phyloP scores from a whole-genome alignment of 495 filamentous ascomycete species.

The Pseudomonodictys pantanalensis region DNA sequence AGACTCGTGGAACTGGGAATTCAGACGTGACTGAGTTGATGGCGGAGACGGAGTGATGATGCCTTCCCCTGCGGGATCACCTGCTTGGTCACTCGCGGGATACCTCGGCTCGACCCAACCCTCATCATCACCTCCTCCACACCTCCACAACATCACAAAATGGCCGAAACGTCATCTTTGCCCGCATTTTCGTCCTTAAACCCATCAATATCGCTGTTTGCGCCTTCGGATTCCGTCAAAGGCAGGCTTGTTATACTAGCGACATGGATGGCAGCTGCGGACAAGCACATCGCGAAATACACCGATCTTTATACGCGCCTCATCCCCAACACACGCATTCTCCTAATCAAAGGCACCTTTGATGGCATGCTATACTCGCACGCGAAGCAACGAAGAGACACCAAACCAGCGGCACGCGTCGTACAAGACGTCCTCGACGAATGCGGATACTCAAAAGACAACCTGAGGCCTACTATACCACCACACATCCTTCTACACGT shows the following conservation, averaged over 20 bases:
- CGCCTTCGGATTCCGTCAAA: constrained; percentile 6
- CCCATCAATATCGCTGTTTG: constrained; percentile 10
- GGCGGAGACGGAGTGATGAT: too few relatives aligned
- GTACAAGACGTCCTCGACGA: background rate
- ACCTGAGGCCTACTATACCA: background rate
- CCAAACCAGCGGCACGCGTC: background rate
- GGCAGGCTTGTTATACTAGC: constrained; percentile 33
- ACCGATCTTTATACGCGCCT: constrained; percentile 18
- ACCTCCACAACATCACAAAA: too few relatives aligned
- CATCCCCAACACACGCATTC: constrained; percentile 29
- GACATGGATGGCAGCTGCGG: constrained; percentile 31
- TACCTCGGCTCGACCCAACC: too few relatives aligned
- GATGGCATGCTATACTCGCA: background rate
- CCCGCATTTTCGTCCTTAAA: background rate
- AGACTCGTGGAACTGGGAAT: too few relatives aligned
- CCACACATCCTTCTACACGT: constrained; percentile 6
- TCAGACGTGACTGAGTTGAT: too few relatives aligned
- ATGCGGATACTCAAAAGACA: background rate
- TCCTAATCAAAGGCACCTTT: constrained; percentile 27
- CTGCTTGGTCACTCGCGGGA: too few relatives aligned
- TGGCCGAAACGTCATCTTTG: background rate
- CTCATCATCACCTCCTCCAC: too few relatives aligned
- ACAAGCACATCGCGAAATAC: constrained; percentile 34
- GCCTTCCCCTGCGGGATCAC: too few relatives aligned
- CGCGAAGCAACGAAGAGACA: background rate